phyloP scores from a whole-genome alignment of 2,329 filamentous ascomycete genomes.

The Myriosclerotinia scirpicola region DNA sequence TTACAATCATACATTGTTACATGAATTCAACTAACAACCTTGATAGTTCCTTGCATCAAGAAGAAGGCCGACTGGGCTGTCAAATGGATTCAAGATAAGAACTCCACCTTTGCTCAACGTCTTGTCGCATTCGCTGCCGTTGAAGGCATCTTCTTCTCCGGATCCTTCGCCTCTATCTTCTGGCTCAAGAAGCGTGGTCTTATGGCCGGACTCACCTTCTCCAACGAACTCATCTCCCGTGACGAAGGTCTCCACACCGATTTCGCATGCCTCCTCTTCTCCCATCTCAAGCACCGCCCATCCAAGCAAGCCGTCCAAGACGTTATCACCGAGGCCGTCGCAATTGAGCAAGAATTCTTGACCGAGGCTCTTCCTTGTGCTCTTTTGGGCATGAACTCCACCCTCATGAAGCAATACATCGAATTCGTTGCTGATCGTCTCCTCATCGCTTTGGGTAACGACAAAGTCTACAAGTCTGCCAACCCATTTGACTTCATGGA shows the following conservation, averaged over 20 bases:
- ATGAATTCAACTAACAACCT: slow-evolving; percentile 36
- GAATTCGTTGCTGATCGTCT: slow-evolving; percentile 98
- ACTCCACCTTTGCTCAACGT: slow-evolving; percentile 92
- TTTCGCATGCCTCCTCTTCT: slow-evolving; percentile 96
- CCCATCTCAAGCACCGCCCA: slow-evolving; percentile 92
- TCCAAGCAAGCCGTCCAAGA: slow-evolving; percentile 75
- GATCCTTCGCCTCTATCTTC: slow-evolving; percentile 98
- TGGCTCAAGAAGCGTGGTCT: slow-evolving; percentile 99
- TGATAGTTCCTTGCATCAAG: slow-evolving; percentile 84
- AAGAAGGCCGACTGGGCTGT: slow-evolving; percentile 99
- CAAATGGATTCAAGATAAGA: slow-evolving; percentile 87
- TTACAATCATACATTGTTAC: slow-evolving; percentile 28
- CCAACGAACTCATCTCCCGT: slow-evolving; percentile 99
- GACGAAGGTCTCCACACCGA: slow-evolving; percentile 99
- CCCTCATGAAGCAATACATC: slow-evolving; percentile 99
- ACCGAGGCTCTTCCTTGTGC: slow-evolving; percentile 91
- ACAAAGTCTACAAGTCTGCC: slow-evolving; percentile 86
- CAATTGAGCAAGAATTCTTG: slow-evolving; percentile 96
- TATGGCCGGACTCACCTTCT: slow-evolving; percentile 98
- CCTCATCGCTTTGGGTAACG: slow-evolving; percentile 87
- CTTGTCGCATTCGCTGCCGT: slow-evolving; percentile 96
- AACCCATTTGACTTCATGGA: slow-evolving; percentile 99
- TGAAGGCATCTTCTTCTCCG: slow-evolving; percentile 99
- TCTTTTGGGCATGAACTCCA: slow-evolving; percentile 95
- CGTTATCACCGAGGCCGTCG: slow-evolving; percentile 92